Evolutionary conservation across 1,284 basidiomycete species (phyloP), one percentile per base, ranked within the genome.

Genomic region (Xerocomus nothofagi): DNA sequence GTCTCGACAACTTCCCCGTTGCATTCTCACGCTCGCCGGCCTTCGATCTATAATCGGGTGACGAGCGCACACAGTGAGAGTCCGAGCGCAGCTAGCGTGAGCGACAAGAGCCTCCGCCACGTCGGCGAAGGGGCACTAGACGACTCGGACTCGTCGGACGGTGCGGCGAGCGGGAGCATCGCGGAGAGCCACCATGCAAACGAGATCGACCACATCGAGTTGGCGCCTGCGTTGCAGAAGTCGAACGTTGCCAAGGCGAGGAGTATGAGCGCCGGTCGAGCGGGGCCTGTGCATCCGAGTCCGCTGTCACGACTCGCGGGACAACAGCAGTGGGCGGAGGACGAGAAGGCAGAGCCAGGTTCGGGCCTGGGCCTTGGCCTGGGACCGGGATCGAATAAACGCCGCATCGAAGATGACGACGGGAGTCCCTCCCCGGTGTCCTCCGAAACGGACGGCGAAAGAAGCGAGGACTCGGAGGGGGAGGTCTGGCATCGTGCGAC

Each of bases 81-180:
- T 34, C 66, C 69, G 0, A 53, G 56, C 47, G 49, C 47, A 17
- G 63, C 71, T 29, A 73, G 67, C 48, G 71, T 73, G 15, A 74
- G 70, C 49, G 67, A 58, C 40, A 55, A 51, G 27, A 81, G 73
- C 49, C 66, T 79, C 29, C 71, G 78, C 3, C 79, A 88, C 57
- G 79, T 86, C 3, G 88, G 88, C 11, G 88, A 89, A 59, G 87
- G 88, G 20, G 84, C 84, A 3, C 67, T 91, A 10, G 83, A 86
- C 54, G 86, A 88, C 60, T 88, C 85, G 0, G 86, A 88, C 66
- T 85, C 83, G 2, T 76, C 73, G 17, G 75, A 72, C 0, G 71
- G 70, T 18, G 71, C 51, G 6, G 68, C 63, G 56, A 68, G 69
- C 46, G 57, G 60, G 34, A 59, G 61, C 31, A 66, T 65, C 1